These are phyloP conservation scores for Agaricus blazei DNA, from an alignment of 768 basidiomycete species.

Conservation along the genomic window DNA sequence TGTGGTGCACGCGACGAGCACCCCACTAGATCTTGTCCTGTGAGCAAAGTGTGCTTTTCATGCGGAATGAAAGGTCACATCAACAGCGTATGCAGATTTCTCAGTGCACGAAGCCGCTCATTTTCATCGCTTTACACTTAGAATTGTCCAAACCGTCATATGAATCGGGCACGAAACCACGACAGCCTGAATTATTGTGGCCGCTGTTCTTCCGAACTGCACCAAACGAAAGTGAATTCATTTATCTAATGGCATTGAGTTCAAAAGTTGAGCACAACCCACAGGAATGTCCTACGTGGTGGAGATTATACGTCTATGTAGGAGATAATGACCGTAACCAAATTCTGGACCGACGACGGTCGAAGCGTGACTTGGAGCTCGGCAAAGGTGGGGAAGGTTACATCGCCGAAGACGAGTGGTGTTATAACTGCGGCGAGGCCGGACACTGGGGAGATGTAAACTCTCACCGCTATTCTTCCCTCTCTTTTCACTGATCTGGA, in stretches of 20 bases:
- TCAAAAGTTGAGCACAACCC: not conserved
- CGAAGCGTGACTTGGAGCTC: slow-evolving; percentile 42
- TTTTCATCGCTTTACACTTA: slow-evolving; percentile 18
- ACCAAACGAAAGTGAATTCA: slow-evolving; percentile 58
- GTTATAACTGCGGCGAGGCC: slow-evolving; percentile 69
- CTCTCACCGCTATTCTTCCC: slow-evolving; percentile 9
- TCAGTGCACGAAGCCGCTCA: not conserved
- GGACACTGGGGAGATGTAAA: slow-evolving; percentile 82
- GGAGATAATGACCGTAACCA: slow-evolving; percentile 43
- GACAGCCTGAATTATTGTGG: slow-evolving; percentile 40
- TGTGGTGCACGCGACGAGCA: slow-evolving; percentile 82
- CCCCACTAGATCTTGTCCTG: slow-evolving; percentile 70
- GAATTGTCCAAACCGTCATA: slow-evolving; percentile 67
- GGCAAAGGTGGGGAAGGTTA: slow-evolving; percentile 78
- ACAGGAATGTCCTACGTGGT: slow-evolving; percentile 80
- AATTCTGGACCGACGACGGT: slow-evolving; percentile 41
- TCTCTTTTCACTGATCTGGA: not conserved
- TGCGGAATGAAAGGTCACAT: slow-evolving; percentile 87
- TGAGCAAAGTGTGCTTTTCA: slow-evolving; percentile 73
- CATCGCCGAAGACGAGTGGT: slow-evolving; percentile 71
- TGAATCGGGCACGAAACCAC: slow-evolving; percentile 16
- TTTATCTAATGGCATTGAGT: no score
- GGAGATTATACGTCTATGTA: slow-evolving; percentile 77
- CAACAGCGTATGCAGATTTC: slow-evolving; percentile 42
- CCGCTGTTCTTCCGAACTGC: slow-evolving; percentile 61